Base-by-base conservation (phyloP, 2,329 filamentous ascomycete species). In the Cladosporium sp. region DNA sequence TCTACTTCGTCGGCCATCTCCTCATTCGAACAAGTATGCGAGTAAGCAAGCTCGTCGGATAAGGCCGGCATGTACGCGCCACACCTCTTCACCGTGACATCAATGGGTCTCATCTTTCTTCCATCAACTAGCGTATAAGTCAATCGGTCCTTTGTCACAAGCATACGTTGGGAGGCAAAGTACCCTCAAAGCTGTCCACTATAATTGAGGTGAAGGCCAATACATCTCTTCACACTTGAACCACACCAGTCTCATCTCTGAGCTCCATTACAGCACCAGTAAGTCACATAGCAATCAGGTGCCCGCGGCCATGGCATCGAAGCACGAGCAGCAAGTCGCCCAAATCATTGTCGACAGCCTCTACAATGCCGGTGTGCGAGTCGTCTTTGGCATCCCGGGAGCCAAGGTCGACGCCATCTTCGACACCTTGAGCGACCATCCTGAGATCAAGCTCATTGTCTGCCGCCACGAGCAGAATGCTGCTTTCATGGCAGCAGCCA, bases 381-480 rank as follows among this genome's bases (percentile, higher is more conserved):
- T 71, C 22, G 72, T 75, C 44, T 76, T 76, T 50, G 74, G 74
- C 8, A 73, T 76, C 7, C 73, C 73, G 1, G 71, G 72, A n/a
- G 71, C 71, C 32, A 74, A 75, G 56, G 70, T 77, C 48, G 74
- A 77, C 61, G 69, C 72, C 34, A 66, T 77, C 38, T 77, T 76
- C 64, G 71, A 76, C 59, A 69, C 66, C 4, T 64, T 76, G 3
- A 52, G 64, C 43, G 73, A 76, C 60, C 73, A 74, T 49, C 69
- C 72, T 1, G 71, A 75, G 52, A 75, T 76, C 62, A 66, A 68
- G 51, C 64, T 77, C 13, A 64, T 77, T 19, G 70, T 77, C 11
- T 74, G 72, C 52, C 66, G 74, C 13, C 74, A 77, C 54, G 74
- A 77, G 57, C 74, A 77, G 51, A 77, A 77, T 57, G 73, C 73